Percentiles rank a stretch among this genome's conserved stretches.
Evolutionary conservation across 805 yeast genomes (phyloP).

Genomic region (Pichia deserticola): DNA sequence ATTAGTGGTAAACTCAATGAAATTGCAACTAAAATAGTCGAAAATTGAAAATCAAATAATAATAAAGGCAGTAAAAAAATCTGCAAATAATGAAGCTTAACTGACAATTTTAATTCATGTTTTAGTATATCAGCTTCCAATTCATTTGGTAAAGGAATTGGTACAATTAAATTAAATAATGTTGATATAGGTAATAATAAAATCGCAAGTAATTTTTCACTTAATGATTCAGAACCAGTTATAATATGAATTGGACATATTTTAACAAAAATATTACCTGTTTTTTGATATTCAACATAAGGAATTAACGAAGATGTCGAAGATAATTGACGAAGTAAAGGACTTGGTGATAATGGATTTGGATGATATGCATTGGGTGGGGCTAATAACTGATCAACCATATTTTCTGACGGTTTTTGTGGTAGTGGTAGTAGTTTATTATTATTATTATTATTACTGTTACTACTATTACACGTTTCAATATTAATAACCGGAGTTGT

Average conservation of each 20-base stretch:
- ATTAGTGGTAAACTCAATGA: not conserved
- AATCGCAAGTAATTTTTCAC: constrained; percentile 20
- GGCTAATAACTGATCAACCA: not conserved
- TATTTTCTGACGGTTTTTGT: no score
- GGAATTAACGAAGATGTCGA: constrained; percentile 1
- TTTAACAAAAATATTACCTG: constrained; percentile 8
- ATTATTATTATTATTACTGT: not conserved
- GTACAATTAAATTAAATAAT: constrained; percentile 21
- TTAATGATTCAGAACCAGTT: constrained; percentile 10
- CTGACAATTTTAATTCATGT: constrained; percentile 18
- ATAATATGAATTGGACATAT: constrained; percentile 8
- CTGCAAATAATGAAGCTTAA: constrained; percentile 25
- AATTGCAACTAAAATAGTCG: not conserved
- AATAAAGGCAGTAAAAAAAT: constrained; percentile 13
- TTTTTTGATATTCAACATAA: constrained; percentile 7
- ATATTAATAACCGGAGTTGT: not conserved
- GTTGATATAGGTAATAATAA: constrained; percentile 21
- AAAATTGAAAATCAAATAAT: constrained; percentile 6
- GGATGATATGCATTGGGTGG: not conserved
- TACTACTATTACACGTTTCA: not conserved
- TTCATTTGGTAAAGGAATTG: constrained; percentile 19
- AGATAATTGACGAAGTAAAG: not conserved
- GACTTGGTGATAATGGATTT: not conserved
- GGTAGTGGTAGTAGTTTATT: no score
- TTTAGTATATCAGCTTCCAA: constrained; percentile 10